Evolutionary conservation across 768 basidiomycete species (phyloP), one percentile per base, ranked within the genome.

Genomic region (Collybia nuda): DNA sequence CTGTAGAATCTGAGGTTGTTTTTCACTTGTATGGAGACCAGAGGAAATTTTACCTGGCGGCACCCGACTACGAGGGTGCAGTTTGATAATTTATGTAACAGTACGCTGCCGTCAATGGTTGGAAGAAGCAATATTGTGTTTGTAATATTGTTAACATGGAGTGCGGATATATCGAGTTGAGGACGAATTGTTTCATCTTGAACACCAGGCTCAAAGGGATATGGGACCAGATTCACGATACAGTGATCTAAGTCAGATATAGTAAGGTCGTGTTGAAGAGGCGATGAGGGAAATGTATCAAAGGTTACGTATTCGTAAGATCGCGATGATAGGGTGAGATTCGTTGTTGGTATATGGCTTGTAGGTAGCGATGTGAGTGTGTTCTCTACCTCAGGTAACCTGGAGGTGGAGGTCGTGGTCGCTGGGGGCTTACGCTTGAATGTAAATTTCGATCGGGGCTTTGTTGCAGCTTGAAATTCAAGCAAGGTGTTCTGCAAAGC

Each of bases 61-160:
- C 88, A 88, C 1, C 82, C 85, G 3, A 89, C 69, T 9, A 81
- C 80, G n/a, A 95, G 63, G 3, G 84, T 67, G 56, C 87, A 92
- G 15, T 75, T 64, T 17, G 68, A 66, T 24, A 93, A 56, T 53
- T 85, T 77, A 56, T 90, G 81, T 1, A 94, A 64, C 47, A 95
- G 69, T 7, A 86, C 80, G 58, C 91, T 94, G 1, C 92, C 90
- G 6, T 77, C 61, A 18, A 91, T 71, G 9, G 60, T 57, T 0
- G 90, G 88, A 6, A 91, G 70, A 14, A 94, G 63, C 18, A 96
- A 62, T 2, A 93, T 62, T 9, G 80, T 82, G 49, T 83, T 73
- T 2, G 66, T 71, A 18, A 94, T 56, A 41, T 81, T 75, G n/a
- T 76, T 77, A 17, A 83, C 74, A 59, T 93, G 88, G 8, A 91